Evolutionary conservation across 2,329 filamentous ascomycete species (phyloP), one percentile per base, ranked within the genome.

Genomic region (Ceratocystis eucalypticola): DNA sequence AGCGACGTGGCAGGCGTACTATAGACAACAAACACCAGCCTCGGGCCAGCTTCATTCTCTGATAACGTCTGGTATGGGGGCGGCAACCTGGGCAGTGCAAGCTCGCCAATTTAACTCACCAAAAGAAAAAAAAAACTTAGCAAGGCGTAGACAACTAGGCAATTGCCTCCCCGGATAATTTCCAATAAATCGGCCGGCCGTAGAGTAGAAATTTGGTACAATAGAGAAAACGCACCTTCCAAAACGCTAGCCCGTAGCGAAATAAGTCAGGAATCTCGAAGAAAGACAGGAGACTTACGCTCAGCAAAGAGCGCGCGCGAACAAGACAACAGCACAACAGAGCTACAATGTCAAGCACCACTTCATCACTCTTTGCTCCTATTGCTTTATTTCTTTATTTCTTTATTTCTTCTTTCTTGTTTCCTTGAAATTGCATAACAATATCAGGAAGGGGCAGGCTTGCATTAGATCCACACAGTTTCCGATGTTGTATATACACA

Each of bases 401-500:
- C 57, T 22, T 8, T 33, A 25, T 46, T 62, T 62, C 12, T 50
- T 15, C 20, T 41, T 37, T 30, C 25, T 61, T 30, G n/a, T 20
- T 45, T 22, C 37, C 10, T n/a, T 55, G 20, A 55, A 57, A 57
- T 63, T 63, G 20, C 61, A 48, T n/a, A n/a, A 7, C 46, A 48
- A 48, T 48, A 46, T 30, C 41, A 63, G 37, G 61, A 62, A 46
- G 20, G 33, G 22, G 61, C 10, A 62, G 45, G 61, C 55, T 33
- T 59, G 28, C 55, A 59, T 37, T 37, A 2, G 61, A 17, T 33
- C 61, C 61, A 50, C 44, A 63, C 61, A 15, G 61, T 63, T 48
- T 10, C 61, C 41, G 44, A 17, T 37, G 15, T 6, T 33, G n/a
- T 28, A 30, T 28, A 0, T 30, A 17, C 8, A 33, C 44, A 59